Evolutionary conservation across 352 stramenopile species (phyloP), one percentile per base, ranked within the genome.

Genomic region (Globisporangium ultimum): DNA sequence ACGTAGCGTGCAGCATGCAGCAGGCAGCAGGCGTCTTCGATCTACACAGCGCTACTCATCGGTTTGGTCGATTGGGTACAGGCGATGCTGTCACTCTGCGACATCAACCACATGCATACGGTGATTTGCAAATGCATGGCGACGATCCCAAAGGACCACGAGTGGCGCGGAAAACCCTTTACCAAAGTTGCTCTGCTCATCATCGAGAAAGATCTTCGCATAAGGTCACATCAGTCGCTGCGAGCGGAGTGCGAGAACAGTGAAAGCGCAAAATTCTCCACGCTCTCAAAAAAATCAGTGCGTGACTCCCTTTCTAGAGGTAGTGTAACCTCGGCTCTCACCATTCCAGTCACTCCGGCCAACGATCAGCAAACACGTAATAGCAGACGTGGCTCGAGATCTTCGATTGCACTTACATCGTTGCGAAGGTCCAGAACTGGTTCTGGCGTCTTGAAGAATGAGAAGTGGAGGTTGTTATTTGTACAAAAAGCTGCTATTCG

Each of bases 1-100:
- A 42, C 22, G 49, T 55, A 8, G 7, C 32, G 22, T 43, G 22
- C 22, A n/a, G 49, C 22, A 34, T 55, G 15, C 49, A 55, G 22
- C 21, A 12, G 12, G 7, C 49, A n/a, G n/a, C n/a, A n/a, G n/a
- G n/a, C n/a, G 32, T 9, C 21, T 22, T 55, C 49, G 20, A 55
- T 42, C 21, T 17, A 7, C 15, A 55, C 22, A 36, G 20, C 32
- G 40, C 50, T 68, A 7, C 53, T 58, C 0, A 55, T 84, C 11
- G 72, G 77, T 56, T 11, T 24, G 7, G 53, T 78, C 10, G 71
- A 84, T 20, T 46, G 71, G 18, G 36, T 63, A 0, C 71, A 78
- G 12, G 62, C 71, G 6, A 78, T 59, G 43, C 34, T 74, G 0
- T 68, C 74, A 0, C 67, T 79, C 43, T 24, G 55, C 22, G 74